phyloP scores from a whole-genome alignment of 2,329 filamentous ascomycete species.

The Penicillium sp. region DNA sequence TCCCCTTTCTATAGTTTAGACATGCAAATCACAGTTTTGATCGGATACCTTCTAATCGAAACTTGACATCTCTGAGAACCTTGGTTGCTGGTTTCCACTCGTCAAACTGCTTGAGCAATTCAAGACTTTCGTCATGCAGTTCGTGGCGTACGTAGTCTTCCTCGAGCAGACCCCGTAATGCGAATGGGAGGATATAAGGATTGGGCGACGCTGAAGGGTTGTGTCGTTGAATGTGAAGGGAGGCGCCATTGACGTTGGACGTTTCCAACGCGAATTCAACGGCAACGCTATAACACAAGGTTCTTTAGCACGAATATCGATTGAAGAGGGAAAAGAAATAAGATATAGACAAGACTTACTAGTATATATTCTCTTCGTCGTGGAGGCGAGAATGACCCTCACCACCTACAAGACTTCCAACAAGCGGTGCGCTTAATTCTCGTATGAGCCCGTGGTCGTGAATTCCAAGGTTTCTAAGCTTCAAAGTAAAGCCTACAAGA shows the following conservation, averaged over 20 bases:
- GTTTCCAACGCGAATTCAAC: conserved; percentile 72
- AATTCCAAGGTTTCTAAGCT: conserved; percentile 87
- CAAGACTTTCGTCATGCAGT: conserved; percentile 69
- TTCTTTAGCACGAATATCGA: not conserved
- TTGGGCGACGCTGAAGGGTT: conserved; percentile 53
- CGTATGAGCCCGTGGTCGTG: conserved; percentile 90
- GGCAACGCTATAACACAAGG: conserved; percentile 52
- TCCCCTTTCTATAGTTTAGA: not conserved
- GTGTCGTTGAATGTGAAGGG: conserved; percentile 52
- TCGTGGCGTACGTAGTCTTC: conserved; percentile 86
- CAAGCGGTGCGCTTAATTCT: conserved; percentile 81
- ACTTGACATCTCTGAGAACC: conserved; percentile 92
- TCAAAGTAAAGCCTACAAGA: conserved; percentile 87
- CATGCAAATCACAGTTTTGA: conserved; percentile 56
- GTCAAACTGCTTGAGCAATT: conserved; percentile 83
- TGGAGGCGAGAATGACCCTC: conserved; percentile 93
- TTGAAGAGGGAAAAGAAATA: not conserved
- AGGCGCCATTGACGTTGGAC: conserved; percentile 47
- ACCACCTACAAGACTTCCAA: conserved; percentile 84
- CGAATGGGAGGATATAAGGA: conserved; percentile 90
- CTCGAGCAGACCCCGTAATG: conserved; percentile 87
- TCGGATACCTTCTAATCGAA: conserved; percentile 82
- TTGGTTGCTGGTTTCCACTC: conserved; percentile 89
- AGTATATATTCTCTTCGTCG: conserved; percentile 81
- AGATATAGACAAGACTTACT: conserved; percentile 43